These are phyloP conservation scores for Aspergillus fructus DNA, from an alignment of 2,329 filamentous ascomycete species.

Conservation along the genomic window DNA sequence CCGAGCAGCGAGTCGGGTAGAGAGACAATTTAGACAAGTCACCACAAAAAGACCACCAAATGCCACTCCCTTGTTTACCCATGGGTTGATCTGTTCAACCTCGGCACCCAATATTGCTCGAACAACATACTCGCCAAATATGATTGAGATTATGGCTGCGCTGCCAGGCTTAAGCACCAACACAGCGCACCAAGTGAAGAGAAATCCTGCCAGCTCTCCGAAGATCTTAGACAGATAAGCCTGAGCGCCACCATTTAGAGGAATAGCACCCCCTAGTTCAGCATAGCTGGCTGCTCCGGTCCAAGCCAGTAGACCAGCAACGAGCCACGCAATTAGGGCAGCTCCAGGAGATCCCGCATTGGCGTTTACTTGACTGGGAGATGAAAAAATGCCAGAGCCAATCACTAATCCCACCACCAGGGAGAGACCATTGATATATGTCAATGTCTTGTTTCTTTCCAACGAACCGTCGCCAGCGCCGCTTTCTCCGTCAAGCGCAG, in stretches of 20 bases:
- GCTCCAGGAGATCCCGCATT: slow-evolving; percentile 91
- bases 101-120: slow-evolving; percentile 84
- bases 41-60: slow-evolving; percentile 72
- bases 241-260: slow-evolving; percentile 90
- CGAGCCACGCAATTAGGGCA: slow-evolving; percentile 83
- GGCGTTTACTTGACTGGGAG: slow-evolving; percentile 85
- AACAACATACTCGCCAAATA: slow-evolving; percentile 97
- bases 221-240: slow-evolving; percentile 96
- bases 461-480: slow-evolving; percentile 72
- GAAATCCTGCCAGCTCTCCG: slow-evolving; percentile 85
- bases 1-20: slow-evolving; percentile 81
- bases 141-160: slow-evolving; percentile 92
- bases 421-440: slow-evolving; percentile 88
- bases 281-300: slow-evolving; percentile 94
- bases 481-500: slow-evolving; percentile 55
- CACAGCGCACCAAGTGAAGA: slow-evolving; percentile 96
- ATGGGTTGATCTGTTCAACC: slow-evolving; percentile 73
- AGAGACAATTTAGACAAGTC: slow-evolving; percentile 85
- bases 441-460: slow-evolving; percentile 94
- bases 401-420: slow-evolving; percentile 92
- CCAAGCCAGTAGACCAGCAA: slow-evolving; percentile 92
- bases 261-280: slow-evolving; percentile 92
- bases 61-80: slow-evolving; percentile 88
- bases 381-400: slow-evolving; percentile 94
- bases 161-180: slow-evolving; percentile 91